Evolutionary conservation across 805 yeast genomes (phyloP).

Genomic region (Candida parachauliodes): DNA sequence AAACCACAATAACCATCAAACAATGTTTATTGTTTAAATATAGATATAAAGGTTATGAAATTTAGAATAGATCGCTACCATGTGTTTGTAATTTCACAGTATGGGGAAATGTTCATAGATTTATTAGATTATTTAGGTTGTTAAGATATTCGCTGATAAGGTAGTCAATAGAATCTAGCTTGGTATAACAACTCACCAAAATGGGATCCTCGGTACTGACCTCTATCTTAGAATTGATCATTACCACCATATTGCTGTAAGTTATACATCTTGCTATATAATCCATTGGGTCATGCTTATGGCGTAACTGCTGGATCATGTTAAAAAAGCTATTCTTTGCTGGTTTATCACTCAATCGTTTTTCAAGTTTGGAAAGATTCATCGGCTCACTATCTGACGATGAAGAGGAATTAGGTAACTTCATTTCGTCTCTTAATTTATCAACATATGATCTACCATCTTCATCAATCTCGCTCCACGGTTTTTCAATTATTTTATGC

Average conservation of each 20-base stretch:
- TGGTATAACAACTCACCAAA: constrained; percentile 57
- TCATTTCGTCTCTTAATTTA: constrained; percentile 51
- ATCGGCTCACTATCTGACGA: constrained; percentile 13
- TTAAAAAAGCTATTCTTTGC: constrained; percentile 11
- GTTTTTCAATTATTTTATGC: constrained; percentile 47
- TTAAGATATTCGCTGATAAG: constrained; percentile 33
- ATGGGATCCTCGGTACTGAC: constrained; percentile 68
- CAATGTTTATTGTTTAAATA: too few relatives aligned
- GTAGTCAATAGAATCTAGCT: constrained; percentile 59
- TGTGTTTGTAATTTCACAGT: too few relatives aligned
- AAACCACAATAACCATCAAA: too few relatives aligned
- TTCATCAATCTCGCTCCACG: constrained; percentile 57
- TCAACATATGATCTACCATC: constrained; percentile 56
- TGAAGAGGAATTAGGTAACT: constrained; percentile 18
- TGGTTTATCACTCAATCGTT: constrained; percentile 11
- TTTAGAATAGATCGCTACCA: too few relatives aligned
- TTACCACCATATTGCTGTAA: constrained; percentile 55
- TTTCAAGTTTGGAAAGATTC: constrained; percentile 21
- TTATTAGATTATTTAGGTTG: constrained; percentile 6
- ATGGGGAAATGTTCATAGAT: not conserved
- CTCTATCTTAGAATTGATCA: constrained; percentile 55
- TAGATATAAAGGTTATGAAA: too few relatives aligned
- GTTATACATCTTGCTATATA: constrained; percentile 63
- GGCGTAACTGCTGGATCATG: constrained; percentile 25
- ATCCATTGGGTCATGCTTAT: constrained; percentile 38